Evolutionary conservation across 2,329 filamentous ascomycete species (phyloP).

Genomic region (Hypoxylon sp.): DNA sequence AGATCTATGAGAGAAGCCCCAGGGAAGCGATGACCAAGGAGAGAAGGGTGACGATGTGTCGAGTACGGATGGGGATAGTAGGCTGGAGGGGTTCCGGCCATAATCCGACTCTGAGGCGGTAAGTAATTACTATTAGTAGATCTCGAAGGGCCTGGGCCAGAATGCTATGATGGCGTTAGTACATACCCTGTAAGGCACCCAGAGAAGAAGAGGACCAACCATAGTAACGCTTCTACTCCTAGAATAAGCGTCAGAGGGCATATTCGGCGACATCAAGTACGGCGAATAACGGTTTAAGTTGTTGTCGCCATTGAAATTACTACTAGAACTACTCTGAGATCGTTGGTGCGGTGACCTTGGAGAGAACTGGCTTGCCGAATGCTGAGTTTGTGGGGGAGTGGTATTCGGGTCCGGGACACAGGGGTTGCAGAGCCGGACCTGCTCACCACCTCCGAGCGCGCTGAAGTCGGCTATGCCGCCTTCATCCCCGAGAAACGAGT

Average conservation of each 20-base stretch:
- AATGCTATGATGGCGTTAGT: conserved; percentile 45
- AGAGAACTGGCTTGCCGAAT: conserved; percentile 54
- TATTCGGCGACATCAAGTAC: conserved; percentile 46
- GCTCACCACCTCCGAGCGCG: conserved; percentile 67
- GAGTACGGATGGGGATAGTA: conserved; percentile 52
- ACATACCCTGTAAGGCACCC: background rate
- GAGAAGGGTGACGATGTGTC: conserved; percentile 30
- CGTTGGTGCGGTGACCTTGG: conserved; percentile 60
- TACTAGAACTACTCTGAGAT: conserved; percentile 62
- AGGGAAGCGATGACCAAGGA: conserved; percentile 26
- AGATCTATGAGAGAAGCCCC: conserved; percentile 53
- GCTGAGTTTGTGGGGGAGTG: conserved; percentile 65
- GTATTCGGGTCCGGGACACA: conserved; percentile 75
- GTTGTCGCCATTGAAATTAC: conserved; percentile 50
- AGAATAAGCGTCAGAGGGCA: conserved; percentile 56
- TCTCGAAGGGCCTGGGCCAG: conserved; percentile 49
- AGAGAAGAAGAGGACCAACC: conserved; percentile 58
- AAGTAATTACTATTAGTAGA: conserved; percentile 50
- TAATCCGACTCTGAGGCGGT: conserved; percentile 58
- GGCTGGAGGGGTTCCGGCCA: conserved; percentile 58
- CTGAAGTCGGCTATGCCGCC: conserved; percentile 61
- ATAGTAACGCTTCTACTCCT: conserved; percentile 66
- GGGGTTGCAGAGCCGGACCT: conserved; percentile 73
- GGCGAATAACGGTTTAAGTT: conserved; percentile 29
- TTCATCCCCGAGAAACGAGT: conserved; percentile 59